phyloP scores from a whole-genome alignment of 208 protist genomes.

The Leishmania amazonensis region DNA sequence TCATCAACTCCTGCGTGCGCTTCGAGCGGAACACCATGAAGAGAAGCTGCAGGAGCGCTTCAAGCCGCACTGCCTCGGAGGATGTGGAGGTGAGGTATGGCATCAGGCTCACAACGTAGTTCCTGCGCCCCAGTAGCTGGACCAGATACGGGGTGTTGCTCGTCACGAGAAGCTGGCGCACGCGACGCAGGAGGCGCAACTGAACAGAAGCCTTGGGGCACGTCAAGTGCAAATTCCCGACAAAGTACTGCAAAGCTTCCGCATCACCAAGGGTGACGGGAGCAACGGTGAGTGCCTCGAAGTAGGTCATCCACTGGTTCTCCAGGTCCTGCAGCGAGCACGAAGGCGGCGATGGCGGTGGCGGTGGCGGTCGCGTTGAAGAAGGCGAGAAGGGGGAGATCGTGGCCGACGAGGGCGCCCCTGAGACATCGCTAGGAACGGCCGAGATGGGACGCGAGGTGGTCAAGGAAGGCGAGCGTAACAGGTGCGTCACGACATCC shows the following conservation, averaged over 20 bases:
- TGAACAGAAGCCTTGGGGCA: slow-evolving; percentile 24
- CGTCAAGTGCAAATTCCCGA: slow-evolving; percentile 41
- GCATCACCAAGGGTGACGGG: slow-evolving; percentile 70
- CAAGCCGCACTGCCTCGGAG: slow-evolving; percentile 43
- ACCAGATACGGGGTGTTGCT: slow-evolving; percentile 43
- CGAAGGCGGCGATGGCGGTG: background rate
- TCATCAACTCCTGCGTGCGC: slow-evolving; percentile 81
- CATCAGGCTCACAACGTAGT: slow-evolving; percentile 64
- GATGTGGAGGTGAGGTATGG: slow-evolving; percentile 48
- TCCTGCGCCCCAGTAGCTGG: slow-evolving; percentile 58
- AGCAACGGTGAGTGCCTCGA: slow-evolving; percentile 60
- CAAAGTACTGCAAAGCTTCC: slow-evolving; percentile 48
- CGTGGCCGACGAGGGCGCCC: background rate
- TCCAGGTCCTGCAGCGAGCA: slow-evolving; percentile 41
- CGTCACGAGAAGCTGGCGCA: slow-evolving; percentile 64
- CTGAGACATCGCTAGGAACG: background rate
- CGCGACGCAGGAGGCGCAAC: slow-evolving; percentile 41
- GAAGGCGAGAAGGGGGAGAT: background rate
- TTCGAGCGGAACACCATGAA: slow-evolving; percentile 69
- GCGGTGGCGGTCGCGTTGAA: background rate
- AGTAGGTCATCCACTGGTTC: slow-evolving; percentile 51
- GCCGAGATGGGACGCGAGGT: background rate
- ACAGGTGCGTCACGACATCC: background rate
- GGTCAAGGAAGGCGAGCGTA: background rate
- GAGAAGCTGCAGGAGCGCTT: slow-evolving; percentile 71